These are phyloP conservation scores for Strigomonas oncopelti DNA, from an alignment of 208 protist species.

Conservation along the genomic window DNA sequence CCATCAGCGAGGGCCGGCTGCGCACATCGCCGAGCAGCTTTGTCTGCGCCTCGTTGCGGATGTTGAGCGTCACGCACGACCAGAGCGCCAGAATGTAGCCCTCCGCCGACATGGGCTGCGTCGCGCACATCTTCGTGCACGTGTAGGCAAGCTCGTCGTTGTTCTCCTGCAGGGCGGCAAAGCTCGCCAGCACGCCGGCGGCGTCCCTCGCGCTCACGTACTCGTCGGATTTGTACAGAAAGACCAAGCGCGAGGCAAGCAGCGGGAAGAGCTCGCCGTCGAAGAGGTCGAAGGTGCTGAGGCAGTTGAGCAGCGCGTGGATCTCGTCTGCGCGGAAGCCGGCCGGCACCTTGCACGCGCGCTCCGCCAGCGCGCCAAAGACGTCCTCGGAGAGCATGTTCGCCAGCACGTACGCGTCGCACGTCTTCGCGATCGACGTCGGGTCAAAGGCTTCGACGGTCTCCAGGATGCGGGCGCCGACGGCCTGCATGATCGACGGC, in stretches of 20 bases:
- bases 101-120: conserved; percentile 41
- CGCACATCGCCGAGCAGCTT: conserved; percentile 49
- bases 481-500: conserved; percentile 41
- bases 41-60: conserved; percentile 78
- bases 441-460: conserved; percentile 68
- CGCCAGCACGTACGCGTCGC: conserved; percentile 68
- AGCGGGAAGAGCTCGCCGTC: conserved; percentile 88
- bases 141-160: conserved; percentile 81
- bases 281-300: conserved; percentile 85
- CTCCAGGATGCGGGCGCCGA: conserved; percentile 54
- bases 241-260: conserved; percentile 65
- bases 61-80: conserved; percentile 69
- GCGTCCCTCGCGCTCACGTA: conserved; percentile 65
- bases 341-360: conserved; percentile 67
- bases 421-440: conserved; percentile 70
- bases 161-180: conserved; percentile 83
- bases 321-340: conserved; percentile 83
- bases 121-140: conserved; percentile 59
- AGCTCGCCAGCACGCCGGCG: conserved; percentile 72
- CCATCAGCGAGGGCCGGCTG: conserved; percentile 27
- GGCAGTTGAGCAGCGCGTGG: conserved; percentile 52
- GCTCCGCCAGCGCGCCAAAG: conserved; percentile 82
- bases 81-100: conserved; percentile 67
- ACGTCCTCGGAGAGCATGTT: conserved; percentile 72
- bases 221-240: conserved; percentile 48